Conservation (phyloP, 2,329 filamentous ascomycete genomes). For the Dendrostoma leiphaemia region DNA sequence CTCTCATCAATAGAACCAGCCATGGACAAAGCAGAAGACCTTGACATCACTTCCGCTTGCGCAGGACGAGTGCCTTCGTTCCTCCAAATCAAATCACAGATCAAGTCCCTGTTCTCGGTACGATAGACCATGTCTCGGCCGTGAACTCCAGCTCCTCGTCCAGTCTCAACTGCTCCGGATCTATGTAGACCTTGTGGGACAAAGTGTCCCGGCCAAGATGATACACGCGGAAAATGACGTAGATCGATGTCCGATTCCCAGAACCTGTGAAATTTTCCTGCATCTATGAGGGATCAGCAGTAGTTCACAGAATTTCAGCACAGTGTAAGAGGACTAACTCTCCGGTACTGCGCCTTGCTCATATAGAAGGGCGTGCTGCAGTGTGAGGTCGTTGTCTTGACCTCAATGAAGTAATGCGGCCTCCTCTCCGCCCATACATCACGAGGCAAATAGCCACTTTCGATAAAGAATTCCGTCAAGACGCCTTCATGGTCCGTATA, state of each 20-base stretch:
- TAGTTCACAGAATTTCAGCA: neutral
- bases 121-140: slow-evolving; percentile 22
- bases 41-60: no score
- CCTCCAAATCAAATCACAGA: no score
- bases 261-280: slow-evolving; percentile 12
- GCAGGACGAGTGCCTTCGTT: no score
- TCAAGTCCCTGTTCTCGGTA: no score
- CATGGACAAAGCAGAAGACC: no score
- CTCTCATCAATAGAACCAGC: no score
- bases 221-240: slow-evolving; percentile 40
- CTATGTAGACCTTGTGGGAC: slow-evolving; percentile 35
- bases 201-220: slow-evolving; percentile 30
- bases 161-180: slow-evolving; percentile 31
- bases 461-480: slow-evolving; percentile 34
- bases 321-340: slow-evolving; percentile 29
- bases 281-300: slow-evolving; percentile 24
- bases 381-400: slow-evolving; percentile 44
- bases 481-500: slow-evolving; percentile 36
- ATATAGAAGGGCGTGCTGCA: slow-evolving; percentile 43
- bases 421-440: slow-evolving; percentile 25
- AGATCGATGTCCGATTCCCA: slow-evolving; percentile 26
- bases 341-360: slow-evolving; percentile 41
- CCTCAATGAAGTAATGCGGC: slow-evolving; percentile 47
- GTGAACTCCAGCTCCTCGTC: slow-evolving; percentile 24
- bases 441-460: slow-evolving; percentile 30